A percentile compares a stretch with the other conserved stretches of the same genome.
phyloP scores from a whole-genome alignment of 306 rosid species.

The Inga leiocalycina region DNA sequence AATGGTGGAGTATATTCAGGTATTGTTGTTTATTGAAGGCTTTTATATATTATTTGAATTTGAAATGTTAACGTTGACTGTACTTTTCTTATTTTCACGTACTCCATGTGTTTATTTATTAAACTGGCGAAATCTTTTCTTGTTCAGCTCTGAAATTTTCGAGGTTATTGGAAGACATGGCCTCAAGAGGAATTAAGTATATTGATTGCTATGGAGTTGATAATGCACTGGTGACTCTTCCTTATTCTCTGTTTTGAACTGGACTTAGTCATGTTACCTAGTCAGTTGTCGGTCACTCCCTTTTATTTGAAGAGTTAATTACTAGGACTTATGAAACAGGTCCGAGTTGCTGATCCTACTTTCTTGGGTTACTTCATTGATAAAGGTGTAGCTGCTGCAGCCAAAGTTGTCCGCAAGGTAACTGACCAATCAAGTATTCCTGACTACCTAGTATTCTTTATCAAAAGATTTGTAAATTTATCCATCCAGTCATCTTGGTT shows the following conservation, averaged over 20 bases:
- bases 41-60: constrained; percentile 18
- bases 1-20: constrained; percentile 98
- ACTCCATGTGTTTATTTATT: constrained; percentile 20
- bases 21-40: constrained; percentile 29
- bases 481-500: constrained; percentile 3
- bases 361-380: constrained; percentile 96
- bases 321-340: constrained; percentile 65
- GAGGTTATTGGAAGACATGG: constrained; percentile 89
- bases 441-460: constrained; percentile 5
- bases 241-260: constrained; percentile 25
- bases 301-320: constrained; percentile 37
- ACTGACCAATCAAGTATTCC: constrained; percentile 24
- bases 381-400: constrained; percentile 91
- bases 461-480: constrained; percentile 25
- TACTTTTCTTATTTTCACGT: constrained; percentile 12
- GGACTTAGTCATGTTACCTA: constrained; percentile 20
- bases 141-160: constrained; percentile 80
- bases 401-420: constrained; percentile 99
- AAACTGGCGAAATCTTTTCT: neutral
- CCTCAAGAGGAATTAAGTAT: constrained; percentile 82
- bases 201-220: constrained; percentile 98
- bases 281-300: constrained; percentile 10
- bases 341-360: constrained; percentile 95
- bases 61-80: constrained; percentile 20
- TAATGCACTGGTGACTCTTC: constrained; percentile 79